Conservation (phyloP, 2,329 filamentous ascomycete genomes). For the Colletotrichum sublineola region DNA sequence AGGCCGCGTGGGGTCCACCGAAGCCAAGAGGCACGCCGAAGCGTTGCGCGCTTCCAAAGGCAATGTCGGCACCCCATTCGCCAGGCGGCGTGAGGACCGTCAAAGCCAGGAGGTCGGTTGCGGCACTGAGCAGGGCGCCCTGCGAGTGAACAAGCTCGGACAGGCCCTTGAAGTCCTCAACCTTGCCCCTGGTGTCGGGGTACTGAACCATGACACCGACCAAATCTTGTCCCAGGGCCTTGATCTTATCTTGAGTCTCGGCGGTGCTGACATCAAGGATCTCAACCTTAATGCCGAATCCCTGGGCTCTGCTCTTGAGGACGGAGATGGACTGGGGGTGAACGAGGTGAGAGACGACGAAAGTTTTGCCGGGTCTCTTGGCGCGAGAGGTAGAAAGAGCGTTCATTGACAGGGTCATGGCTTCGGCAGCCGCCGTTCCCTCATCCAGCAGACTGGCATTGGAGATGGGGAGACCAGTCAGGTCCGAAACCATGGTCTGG, state of each 20-base stretch:
- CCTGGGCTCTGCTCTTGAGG: slow-evolving; percentile 85
- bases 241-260: slow-evolving; percentile 71
- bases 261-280: slow-evolving; percentile 78
- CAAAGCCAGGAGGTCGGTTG: slow-evolving; percentile 89
- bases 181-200: slow-evolving; percentile 86
- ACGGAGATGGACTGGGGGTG: slow-evolving; percentile 91
- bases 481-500: slow-evolving; percentile 90
- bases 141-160: slow-evolving; percentile 82
- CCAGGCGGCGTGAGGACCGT: slow-evolving; percentile 90
- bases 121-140: slow-evolving; percentile 85
- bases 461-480: slow-evolving; percentile 87
- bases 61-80: slow-evolving; percentile 95
- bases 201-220: slow-evolving; percentile 96
- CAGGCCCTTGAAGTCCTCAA: slow-evolving; percentile 81
- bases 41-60: slow-evolving; percentile 91
- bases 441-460: slow-evolving; percentile 95
- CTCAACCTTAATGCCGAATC: slow-evolving; percentile 88
- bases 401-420: slow-evolving; percentile 93
- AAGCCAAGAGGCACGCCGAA: slow-evolving; percentile 93
- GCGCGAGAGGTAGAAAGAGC: slow-evolving; percentile 77
- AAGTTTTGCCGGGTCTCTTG: slow-evolving; percentile 82
- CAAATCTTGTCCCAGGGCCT: slow-evolving; percentile 82
- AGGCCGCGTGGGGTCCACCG: slow-evolving; percentile 95
- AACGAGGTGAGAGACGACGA: slow-evolving; percentile 83
- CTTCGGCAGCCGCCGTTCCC: slow-evolving; percentile 91